Evolutionary conservation across 768 basidiomycete genomes (phyloP), one percentile per base, ranked within the genome.

Genomic region (Tubosaeta brunneosetosa): DNA sequence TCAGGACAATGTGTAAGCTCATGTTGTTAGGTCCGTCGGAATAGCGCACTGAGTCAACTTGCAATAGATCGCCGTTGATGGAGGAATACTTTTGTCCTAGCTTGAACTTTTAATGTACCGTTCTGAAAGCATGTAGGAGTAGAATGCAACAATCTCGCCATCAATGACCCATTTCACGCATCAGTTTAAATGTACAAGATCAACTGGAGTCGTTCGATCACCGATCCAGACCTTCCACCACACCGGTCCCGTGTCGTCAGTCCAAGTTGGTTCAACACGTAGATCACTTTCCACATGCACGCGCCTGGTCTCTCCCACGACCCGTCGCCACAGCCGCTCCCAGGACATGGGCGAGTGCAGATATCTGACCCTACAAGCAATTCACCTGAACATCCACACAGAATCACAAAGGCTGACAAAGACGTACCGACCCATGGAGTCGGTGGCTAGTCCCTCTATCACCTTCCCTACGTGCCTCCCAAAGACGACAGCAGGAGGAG

Each of bases 311-410:
- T 49, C 53, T 14, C 40, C 43, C 44, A 68, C 62, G 17, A 69
- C 61, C 12, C 51, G 38, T 50, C 61, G 61, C 71, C 70, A 70
- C 46, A 71, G 22, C 42, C 44, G 33, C 19, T 59, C 33, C 69
- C 71, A 70, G 3, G 68, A 66, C 31, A 17, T 41, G n/a, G 60
- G 61, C 1, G 66, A 68, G 55, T 70, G 68, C 2, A 63, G 65
- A 50, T 66, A 69, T 12, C 64, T 31, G 41, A 8, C n/a, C 36
- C 47, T 12, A 12, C 36, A 3, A 61, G 64, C 68, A 43, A 53
- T 25, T 13, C 16, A 42, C 41, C 41, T 42, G 25, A 43, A 10
- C 26, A 19, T 11, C 40, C 11, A 42, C 29, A 42, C 40, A 31
- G 19, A 14, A 25, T 22, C 10, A 13, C 17, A 9, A 6, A 17